Conservation (phyloP, 306 rosid species). For the Luffa acutangula region DNA sequence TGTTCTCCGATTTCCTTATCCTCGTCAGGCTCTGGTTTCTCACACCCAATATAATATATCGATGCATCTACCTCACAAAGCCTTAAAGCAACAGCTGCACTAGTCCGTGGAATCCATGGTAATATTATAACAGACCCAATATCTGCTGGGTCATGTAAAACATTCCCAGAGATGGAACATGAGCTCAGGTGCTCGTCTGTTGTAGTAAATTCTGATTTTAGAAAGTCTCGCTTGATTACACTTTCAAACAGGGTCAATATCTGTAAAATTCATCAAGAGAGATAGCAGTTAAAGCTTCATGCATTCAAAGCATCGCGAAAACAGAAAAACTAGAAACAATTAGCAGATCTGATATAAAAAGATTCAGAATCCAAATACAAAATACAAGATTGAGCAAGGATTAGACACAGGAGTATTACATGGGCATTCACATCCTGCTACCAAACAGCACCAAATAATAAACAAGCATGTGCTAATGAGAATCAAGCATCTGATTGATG, state of each 20-base stretch:
- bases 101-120: slow-evolving; percentile 91
- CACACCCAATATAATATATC: slow-evolving; percentile 36
- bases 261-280: slow-evolving; percentile 25
- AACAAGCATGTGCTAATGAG: neutral
- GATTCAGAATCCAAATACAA: neutral
- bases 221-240: slow-evolving; percentile 53
- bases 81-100: slow-evolving; percentile 81
- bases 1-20: slow-evolving; percentile 39
- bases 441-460: neutral
- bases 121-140: slow-evolving; percentile 45
- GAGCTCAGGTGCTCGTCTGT: slow-evolving; percentile 63
- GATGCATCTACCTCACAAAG: slow-evolving; percentile 77
- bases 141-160: slow-evolving; percentile 28
- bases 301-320: neutral
- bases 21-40: slow-evolving; percentile 40
- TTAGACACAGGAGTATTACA: neutral
- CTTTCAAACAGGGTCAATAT: slow-evolving; percentile 60
- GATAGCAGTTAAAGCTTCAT: neutral
- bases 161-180: slow-evolving; percentile 23
- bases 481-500: neutral
- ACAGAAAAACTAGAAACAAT: neutral
- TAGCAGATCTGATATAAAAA: neutral
- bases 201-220: slow-evolving; percentile 54
- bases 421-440: neutral
- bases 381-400: neutral